Evolutionary conservation across 2,329 filamentous ascomycete genomes (phyloP).

Genomic region (Didymellaceae sp.): DNA sequence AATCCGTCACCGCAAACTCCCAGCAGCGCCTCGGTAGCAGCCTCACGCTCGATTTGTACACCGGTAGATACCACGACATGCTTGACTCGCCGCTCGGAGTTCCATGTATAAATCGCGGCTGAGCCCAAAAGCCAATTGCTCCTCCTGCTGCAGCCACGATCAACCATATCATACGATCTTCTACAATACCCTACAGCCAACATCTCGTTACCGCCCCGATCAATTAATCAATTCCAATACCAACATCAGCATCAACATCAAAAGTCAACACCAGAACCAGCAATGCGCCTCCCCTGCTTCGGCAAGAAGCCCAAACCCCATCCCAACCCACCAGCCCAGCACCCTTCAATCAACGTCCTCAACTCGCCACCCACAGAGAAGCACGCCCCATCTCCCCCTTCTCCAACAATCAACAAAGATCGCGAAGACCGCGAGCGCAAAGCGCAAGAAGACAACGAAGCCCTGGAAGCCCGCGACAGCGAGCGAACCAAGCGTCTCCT

Average conservation of each 20-base stretch:
- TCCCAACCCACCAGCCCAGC: not conserved
- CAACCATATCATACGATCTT: too few species aligned
- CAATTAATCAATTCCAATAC: too few species aligned
- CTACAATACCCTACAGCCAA: not conserved
- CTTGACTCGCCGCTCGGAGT: not conserved
- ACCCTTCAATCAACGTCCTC: not conserved
- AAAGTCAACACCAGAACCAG: not conserved
- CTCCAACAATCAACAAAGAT: too few species aligned
- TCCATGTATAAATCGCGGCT: not conserved
- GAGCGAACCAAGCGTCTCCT: too few species aligned
- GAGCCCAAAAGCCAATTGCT: too few species aligned
- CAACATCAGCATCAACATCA: not conserved
- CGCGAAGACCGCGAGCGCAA: too few species aligned
- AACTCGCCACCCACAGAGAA: not conserved
- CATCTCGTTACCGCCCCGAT: too few species aligned
- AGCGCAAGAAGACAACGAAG: too few species aligned
- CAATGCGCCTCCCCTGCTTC: constrained; percentile 11
- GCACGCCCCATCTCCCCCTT: too few species aligned
- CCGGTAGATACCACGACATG: not conserved
- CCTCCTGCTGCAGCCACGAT: too few species aligned
- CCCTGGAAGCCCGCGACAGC: too few species aligned
- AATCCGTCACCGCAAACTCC: constrained; percentile 11
- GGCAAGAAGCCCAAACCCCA: constrained; percentile 1
- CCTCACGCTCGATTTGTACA: constrained; percentile 1
- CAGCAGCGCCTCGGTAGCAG: constrained; percentile 2